These are phyloP conservation scores for Barnettozyma wickerhamii DNA, from an alignment of 805 yeast species.

Conservation along the genomic window DNA sequence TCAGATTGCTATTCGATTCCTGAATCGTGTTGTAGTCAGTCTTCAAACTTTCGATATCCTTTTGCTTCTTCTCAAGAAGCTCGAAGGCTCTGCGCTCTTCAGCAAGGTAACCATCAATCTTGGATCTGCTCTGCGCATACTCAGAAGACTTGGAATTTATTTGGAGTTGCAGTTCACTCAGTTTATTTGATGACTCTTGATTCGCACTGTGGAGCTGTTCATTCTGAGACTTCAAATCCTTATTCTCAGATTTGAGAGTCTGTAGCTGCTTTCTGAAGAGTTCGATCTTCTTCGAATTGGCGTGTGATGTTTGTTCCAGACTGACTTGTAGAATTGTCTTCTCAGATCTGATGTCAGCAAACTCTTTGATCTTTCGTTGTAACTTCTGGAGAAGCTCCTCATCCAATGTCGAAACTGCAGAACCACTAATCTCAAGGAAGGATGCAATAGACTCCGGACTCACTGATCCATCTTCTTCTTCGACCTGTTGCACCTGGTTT, in stretches of 20 bases:
- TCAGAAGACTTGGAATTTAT: slow-evolving; percentile 7
- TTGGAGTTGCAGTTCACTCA: slow-evolving; percentile 15
- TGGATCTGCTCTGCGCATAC: slow-evolving; percentile 10
- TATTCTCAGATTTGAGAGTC: slow-evolving; percentile 21
- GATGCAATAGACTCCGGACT: slow-evolving; percentile 27
- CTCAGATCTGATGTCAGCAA: slow-evolving; percentile 34
- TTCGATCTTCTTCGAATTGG: slow-evolving; percentile 30
- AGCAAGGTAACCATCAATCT: slow-evolving; percentile 10
- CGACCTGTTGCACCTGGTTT: neutral
- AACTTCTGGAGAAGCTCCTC: slow-evolving; percentile 24
- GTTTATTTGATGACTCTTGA: slow-evolving; percentile 16
- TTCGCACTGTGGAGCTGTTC: slow-evolving; percentile 20
- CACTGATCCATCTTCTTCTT: neutral
- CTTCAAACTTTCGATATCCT: slow-evolving; percentile 30
- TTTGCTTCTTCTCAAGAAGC: slow-evolving; percentile 33
- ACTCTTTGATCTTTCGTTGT: slow-evolving; percentile 29
- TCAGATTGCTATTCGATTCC: slow-evolving; percentile 31
- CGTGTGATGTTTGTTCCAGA: slow-evolving; percentile 37
- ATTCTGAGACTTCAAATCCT: slow-evolving; percentile 20
- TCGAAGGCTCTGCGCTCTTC: slow-evolving; percentile 32
- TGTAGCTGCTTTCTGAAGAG: slow-evolving; percentile 28
- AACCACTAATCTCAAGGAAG: slow-evolving; percentile 29
- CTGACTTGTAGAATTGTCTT: slow-evolving; percentile 33
- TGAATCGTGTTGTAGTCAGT: slow-evolving; percentile 36
- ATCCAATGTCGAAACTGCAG: slow-evolving; percentile 22